These are phyloP conservation scores for Arthrinium puccinioides DNA, from an alignment of 2,329 filamentous ascomycete genomes.

Conservation along the genomic window DNA sequence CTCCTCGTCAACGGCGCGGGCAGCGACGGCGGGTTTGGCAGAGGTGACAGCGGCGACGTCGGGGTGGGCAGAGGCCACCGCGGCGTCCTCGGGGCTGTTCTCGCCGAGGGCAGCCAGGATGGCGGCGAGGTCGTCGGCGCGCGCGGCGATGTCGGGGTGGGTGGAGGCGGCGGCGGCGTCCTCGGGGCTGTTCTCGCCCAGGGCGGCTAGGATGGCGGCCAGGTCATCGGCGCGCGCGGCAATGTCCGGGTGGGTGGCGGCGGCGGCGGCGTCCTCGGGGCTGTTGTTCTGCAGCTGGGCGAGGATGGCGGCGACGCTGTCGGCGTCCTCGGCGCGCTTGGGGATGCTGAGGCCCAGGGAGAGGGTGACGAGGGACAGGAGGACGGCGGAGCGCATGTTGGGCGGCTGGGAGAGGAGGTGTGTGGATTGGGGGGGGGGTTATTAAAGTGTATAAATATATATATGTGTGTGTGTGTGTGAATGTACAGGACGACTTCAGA, in stretches of 20 bases:
- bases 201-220: background rate
- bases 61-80: background rate
- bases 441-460: too few species aligned
- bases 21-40: too few species aligned
- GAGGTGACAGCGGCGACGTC: too few species aligned
- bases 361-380: background rate
- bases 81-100: background rate
- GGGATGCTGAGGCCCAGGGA: background rate
- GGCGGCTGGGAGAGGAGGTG: background rate
- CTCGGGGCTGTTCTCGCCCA: conserved; percentile 1
- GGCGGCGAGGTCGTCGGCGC: background rate
- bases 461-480: too few species aligned
- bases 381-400: background rate
- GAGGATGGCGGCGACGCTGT: background rate
- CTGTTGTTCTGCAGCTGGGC: background rate
- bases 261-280: background rate
- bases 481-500: too few species aligned
- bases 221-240: background rate
- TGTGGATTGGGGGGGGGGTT: background rate
- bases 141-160: background rate
- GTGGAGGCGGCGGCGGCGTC: background rate
- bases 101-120: background rate
- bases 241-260: background rate
- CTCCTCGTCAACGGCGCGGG: too few species aligned
- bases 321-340: too few species aligned